Base-by-base conservation (phyloP, 1,284 basidiomycete genomes). In the Trichosporon sp. region DNA sequence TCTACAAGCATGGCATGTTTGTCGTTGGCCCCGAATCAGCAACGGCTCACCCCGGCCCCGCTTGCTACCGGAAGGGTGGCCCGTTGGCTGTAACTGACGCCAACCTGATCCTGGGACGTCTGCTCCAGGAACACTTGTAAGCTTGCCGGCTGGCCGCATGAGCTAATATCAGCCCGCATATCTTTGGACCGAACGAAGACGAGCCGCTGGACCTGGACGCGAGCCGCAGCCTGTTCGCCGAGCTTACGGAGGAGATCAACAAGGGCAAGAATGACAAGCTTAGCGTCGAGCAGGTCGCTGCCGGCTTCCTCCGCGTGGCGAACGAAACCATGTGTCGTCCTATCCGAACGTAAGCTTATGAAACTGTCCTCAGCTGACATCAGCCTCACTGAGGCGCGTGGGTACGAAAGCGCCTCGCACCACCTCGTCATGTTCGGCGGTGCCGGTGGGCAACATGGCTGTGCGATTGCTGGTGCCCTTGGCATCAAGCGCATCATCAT, bases 51-150 rank as follows among this genome's bases (percentile, higher is more conserved):
- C 75, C 75, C 6, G 78, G 77, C 2, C 78, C 77, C 1, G 76
- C 76, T 0, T 80, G 77, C 65, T 82, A 81, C 71, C 73, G 78
- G 56, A 84, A 83, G 71, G 80, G 78, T 14, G 81, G 81, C 4
- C 78, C 80, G 0, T 76, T 83, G 12, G 79, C 81, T 11, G 75
- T 81, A 11, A 85, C 83, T 0, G 83, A 84, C 66, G 83, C 81
- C 11, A 84, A 84, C 72, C 74, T 84, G 12, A 69, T 82, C 19
- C 81, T 84, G 3, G 83, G 83, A 1, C 75, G 83, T 2, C 73
- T 84, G 6, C 68, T 81, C 4, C 79, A 78, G 0, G 88, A 90
- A 71, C 91, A 90, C 75, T 83, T 83, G 73, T 74, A 32, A n/a
- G 70, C 67, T 19, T 6, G 8, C 2, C 2, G 1, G 26, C 26